Conservation (phyloP, 2,329 filamentous ascomycete genomes). For the Colletotrichum plurivorum region DNA sequence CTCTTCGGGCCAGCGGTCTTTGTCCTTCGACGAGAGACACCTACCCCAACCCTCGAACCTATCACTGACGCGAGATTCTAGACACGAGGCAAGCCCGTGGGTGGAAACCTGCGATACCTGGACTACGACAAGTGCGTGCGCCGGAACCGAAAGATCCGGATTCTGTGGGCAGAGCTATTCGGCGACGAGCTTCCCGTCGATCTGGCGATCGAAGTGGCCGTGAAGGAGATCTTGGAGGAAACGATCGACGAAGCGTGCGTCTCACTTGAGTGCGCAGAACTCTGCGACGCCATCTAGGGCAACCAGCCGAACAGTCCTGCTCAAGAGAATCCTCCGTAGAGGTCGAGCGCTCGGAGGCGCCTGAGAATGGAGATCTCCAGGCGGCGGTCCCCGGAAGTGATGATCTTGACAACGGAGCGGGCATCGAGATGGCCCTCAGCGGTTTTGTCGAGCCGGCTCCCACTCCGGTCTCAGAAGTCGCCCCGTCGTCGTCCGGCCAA, state of each 20-base stretch:
- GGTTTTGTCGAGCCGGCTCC: not conserved
- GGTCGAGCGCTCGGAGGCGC: not conserved
- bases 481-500: not conserved
- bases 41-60: not conserved
- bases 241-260: constrained; percentile 3
- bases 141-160: constrained; percentile 23
- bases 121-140: constrained; percentile 20
- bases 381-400: not conserved
- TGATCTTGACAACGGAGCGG: not conserved
- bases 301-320: not conserved
- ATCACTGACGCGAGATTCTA: not conserved
- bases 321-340: not conserved
- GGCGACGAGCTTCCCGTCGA: constrained; percentile 31
- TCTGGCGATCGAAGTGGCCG: constrained; percentile 13
- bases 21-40: not conserved
- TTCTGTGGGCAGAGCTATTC: constrained; percentile 30
- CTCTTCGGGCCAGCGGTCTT: too few relatives aligned
- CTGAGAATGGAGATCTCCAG: not conserved
- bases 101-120: constrained; percentile 5
- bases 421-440: not conserved
- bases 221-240: constrained; percentile 5
- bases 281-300: not conserved
- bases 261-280: not conserved
- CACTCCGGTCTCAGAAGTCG: not conserved
- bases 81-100: constrained; percentile 38